phyloP scores from a whole-genome alignment of 257 asterid genomes.

The Solanum clarkiae region DNA sequence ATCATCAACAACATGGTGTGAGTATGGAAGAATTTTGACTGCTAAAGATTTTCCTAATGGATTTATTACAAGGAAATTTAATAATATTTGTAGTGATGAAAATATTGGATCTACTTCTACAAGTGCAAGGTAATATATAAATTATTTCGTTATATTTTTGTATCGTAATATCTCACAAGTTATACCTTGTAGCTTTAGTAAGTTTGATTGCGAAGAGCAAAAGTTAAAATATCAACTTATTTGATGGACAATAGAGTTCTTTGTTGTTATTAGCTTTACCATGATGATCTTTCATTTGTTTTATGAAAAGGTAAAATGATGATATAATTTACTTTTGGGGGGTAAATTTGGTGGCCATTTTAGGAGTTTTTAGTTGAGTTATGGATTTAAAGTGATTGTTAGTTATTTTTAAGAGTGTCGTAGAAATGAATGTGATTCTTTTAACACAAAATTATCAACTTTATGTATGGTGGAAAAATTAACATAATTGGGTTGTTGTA shows the following conservation, averaged over 20 bases:
- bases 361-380: not conserved
- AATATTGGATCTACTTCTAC: slow-evolving; percentile 35
- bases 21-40: slow-evolving; percentile 61
- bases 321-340: too few species aligned
- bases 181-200: too few species aligned
- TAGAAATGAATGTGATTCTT: not conserved
- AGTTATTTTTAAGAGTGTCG: too few species aligned
- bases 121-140: slow-evolving; percentile 30
- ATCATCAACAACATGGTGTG: slow-evolving; percentile 24
- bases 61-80: slow-evolving; percentile 21
- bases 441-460: not conserved
- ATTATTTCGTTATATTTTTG: not conserved
- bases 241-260: not conserved
- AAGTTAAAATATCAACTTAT: too few species aligned
- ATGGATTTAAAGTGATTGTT: not conserved
- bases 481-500: too few species aligned
- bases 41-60: slow-evolving; percentile 71
- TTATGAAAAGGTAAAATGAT: not conserved
- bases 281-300: not conserved
- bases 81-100: slow-evolving; percentile 3
- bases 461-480: not conserved
- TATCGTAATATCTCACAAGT: not conserved
- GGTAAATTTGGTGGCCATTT: not conserved
- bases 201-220: not conserved
- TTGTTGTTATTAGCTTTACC: not conserved